Base-by-base conservation (phyloP, 352 stramenopile genomes). In the Globisporangium nunn region DNA sequence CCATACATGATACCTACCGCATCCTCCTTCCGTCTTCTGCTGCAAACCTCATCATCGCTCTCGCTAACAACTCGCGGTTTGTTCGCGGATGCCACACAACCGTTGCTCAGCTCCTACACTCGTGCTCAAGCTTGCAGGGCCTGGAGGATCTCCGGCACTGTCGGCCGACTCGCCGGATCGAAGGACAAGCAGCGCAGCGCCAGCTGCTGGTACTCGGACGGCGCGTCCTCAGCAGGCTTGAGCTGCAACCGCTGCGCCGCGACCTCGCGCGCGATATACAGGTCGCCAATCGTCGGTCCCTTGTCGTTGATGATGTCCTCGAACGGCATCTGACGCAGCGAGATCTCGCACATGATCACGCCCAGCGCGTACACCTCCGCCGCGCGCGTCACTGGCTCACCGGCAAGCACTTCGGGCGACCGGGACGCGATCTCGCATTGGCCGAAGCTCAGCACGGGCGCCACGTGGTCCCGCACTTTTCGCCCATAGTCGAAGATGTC, bases 331-430 rank as follows among this genome's bases (percentile, higher is more conserved):
- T 54, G 52, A 8, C 70, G 73, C 30, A 61, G 59, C 54, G 77
- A 85, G 30, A 92, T 72, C 59, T 90, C 81, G 49, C 79, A 92
- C 31, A 92, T 71, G 62, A 92, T 75, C 18, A 85, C 72, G 49
- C 81, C 81, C 29, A 92, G 61, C 10, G 80, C 78, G 39, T 88
- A 92, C 12, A 92, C 70, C 56, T 90, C 74, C 11, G 79, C 73
- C 23, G 75, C 67, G 8, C 43, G 29, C n/a, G 78, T 80, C n/a
- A 76, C 44, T 14, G 71, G 55, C 0, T 71, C 72, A 6, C 75
- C 74, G 14, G 58, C 62, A 5, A 92, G 72, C 17, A 92, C 37
- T 51, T 92, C 81, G 0, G 81, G 81, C 1, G 81, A 74, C 3
- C 76, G 68, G 18, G 63, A 66, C 4, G 66, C 66, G 43, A 90